phyloP scores from a whole-genome alignment of 2,329 filamentous ascomycete species.

The Cryphonectria radicalis region DNA sequence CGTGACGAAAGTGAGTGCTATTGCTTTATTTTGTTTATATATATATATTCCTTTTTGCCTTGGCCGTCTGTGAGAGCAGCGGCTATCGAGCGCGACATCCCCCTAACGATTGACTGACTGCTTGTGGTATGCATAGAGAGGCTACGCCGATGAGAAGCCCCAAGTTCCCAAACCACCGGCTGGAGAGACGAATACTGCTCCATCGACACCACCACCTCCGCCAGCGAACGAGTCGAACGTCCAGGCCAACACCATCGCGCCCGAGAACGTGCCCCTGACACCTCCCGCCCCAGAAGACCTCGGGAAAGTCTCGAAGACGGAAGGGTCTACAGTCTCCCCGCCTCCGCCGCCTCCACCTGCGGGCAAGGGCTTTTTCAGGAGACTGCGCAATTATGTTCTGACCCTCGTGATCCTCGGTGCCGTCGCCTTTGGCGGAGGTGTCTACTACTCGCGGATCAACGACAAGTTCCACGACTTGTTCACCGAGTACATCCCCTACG shows the following conservation, averaged over 20 bases:
- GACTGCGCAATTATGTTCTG: constrained; percentile 77
- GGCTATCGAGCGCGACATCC: constrained; percentile 30
- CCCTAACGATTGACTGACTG: not conserved
- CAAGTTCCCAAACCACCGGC: constrained; percentile 56
- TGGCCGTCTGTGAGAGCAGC: constrained; percentile 30
- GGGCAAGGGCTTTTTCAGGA: constrained; percentile 67
- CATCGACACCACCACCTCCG: constrained; percentile 47
- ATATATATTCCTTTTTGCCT: constrained; percentile 13
- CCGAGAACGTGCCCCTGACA: constrained; percentile 45
- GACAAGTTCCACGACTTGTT: constrained; percentile 99
- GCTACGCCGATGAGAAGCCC: constrained; percentile 57
- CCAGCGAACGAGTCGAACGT: constrained; percentile 41
- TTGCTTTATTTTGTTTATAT: not conserved
- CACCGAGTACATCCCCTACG: constrained; percentile 93
- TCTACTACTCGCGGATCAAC: constrained; percentile 90
- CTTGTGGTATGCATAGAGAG: constrained; percentile 50
- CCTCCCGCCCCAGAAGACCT: constrained; percentile 44
- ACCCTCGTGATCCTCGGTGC: constrained; percentile 77
- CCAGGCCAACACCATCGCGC: constrained; percentile 43
- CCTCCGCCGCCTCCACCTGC: constrained; percentile 44
- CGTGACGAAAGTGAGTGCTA: constrained; percentile 44
- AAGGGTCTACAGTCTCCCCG: constrained; percentile 40
- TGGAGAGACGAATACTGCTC: constrained; percentile 56
- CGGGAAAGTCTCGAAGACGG: constrained; percentile 13
- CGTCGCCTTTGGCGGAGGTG: constrained; percentile 81